These are phyloP conservation scores for Hansenula anomala DNA, from an alignment of 1,139 yeast genomes.

Conservation along the genomic window DNA sequence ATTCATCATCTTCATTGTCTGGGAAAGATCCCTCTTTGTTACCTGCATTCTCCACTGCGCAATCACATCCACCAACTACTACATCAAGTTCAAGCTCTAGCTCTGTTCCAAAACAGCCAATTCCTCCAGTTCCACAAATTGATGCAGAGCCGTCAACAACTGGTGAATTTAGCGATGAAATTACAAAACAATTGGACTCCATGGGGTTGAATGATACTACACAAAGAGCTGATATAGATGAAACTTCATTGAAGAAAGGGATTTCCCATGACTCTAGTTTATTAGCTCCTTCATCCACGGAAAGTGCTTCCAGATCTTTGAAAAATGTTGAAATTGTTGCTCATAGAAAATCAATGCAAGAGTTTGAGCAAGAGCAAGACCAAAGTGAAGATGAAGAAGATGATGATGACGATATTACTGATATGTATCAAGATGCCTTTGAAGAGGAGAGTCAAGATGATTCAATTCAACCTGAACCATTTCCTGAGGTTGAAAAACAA, in stretches of 20 bases:
- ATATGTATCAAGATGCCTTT: conserved; percentile 12
- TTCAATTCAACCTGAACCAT: not conserved
- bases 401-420: conserved; percentile 17
- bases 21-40: not conserved
- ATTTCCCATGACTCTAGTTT: not conserved
- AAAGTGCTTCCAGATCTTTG: conserved; percentile 4
- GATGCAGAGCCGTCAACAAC: not conserved
- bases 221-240: not conserved
- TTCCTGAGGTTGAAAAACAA: conserved; percentile 1
- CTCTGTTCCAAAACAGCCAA: not conserved
- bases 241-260: not conserved
- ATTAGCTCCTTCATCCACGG: not conserved
- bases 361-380: conserved; percentile 14
- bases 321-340: conserved; percentile 17
- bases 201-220: not conserved
- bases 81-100: not conserved
- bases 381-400: conserved; percentile 9
- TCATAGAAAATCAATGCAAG: conserved; percentile 13
- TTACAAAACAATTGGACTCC: not conserved
- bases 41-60: not conserved
- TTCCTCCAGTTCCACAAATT: not conserved
- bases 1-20: too few relatives aligned
- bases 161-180: not conserved
- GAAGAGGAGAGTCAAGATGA: not conserved
- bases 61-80: not conserved